phyloP scores from a whole-genome alignment of 768 basidiomycete species.

The Baorangia bicolor region DNA sequence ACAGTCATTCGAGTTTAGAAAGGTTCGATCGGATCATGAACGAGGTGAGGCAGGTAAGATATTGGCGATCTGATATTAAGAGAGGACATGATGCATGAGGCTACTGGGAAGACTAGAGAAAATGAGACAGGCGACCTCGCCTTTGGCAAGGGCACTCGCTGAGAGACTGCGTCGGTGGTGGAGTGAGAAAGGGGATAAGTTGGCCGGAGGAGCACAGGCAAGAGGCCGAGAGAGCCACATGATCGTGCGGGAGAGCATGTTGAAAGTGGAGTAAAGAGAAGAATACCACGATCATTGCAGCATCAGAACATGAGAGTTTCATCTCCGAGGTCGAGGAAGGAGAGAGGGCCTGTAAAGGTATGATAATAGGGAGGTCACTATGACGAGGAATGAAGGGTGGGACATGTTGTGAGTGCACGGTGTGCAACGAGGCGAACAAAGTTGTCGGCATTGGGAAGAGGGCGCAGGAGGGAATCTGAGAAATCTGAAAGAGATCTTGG shows the following conservation, averaged over 20 bases:
- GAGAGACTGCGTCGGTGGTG: slow-evolving; percentile 6
- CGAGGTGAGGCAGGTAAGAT: slow-evolving; percentile 25
- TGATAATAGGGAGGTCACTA: slow-evolving; percentile 23
- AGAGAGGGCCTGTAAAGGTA: slow-evolving; percentile 19
- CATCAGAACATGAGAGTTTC: slow-evolving; percentile 33
- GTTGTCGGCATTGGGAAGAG: slow-evolving; percentile 19
- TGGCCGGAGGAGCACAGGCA: slow-evolving; percentile 9
- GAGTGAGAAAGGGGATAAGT: slow-evolving; percentile 4
- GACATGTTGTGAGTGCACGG: slow-evolving; percentile 8
- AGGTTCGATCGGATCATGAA: slow-evolving; percentile 30
- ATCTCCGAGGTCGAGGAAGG: slow-evolving; percentile 34
- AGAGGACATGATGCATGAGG: slow-evolving; percentile 30
- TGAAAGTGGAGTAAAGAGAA: slow-evolving; percentile 29
- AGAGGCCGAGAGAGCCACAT: slow-evolving; percentile 23
- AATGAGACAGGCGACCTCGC: not conserved
- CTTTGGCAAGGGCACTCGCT: not conserved
- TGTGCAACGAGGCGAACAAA: slow-evolving; percentile 24
- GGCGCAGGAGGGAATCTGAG: slow-evolving; percentile 12
- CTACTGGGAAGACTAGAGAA: slow-evolving; percentile 8
- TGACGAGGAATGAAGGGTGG: slow-evolving; percentile 17
- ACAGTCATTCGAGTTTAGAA: slow-evolving; percentile 24
- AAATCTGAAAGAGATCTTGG: slow-evolving; percentile 12
- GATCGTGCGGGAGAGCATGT: slow-evolving; percentile 29
- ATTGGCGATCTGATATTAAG: slow-evolving; percentile 34
- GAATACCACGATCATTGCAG: slow-evolving; percentile 27